Evolutionary conservation across 352 stramenopile species (phyloP).

Genomic region (Phytophthora citricola): DNA sequence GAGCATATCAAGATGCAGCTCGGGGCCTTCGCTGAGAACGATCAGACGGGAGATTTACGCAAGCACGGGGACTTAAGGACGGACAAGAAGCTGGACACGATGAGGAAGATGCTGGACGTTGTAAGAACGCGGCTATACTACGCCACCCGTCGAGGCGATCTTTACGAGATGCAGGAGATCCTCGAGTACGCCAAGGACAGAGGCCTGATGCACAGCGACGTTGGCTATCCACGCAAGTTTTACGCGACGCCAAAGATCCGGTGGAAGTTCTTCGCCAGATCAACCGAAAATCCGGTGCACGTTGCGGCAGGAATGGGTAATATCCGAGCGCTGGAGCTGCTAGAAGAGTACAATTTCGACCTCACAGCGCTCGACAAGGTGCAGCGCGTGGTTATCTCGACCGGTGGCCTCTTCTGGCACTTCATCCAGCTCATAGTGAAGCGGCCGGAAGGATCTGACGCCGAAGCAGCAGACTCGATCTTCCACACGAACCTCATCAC

Average conservation of each 20-base stretch:
- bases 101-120: slow-evolving; percentile 44
- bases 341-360: slow-evolving; percentile 56
- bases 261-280: slow-evolving; percentile 55
- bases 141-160: slow-evolving; percentile 59
- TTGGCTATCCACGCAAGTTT: slow-evolving; percentile 53
- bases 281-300: slow-evolving; percentile 72
- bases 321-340: slow-evolving; percentile 57
- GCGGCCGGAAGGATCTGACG: slow-evolving; percentile 21
- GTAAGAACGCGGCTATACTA: slow-evolving; percentile 70
- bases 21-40: slow-evolving; percentile 70
- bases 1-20: slow-evolving; percentile 87
- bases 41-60: slow-evolving; percentile 64
- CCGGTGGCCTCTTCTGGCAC: slow-evolving; percentile 76
- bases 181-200: slow-evolving; percentile 46
- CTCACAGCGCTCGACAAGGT: slow-evolving; percentile 71
- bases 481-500: slow-evolving; percentile 77
- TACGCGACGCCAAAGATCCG: slow-evolving; percentile 56
- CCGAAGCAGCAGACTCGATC: slow-evolving; percentile 62
- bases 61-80: slow-evolving; percentile 43
- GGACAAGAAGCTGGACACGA: slow-evolving; percentile 41
- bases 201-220: slow-evolving; percentile 35
- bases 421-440: slow-evolving; percentile 62
- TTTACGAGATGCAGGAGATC: slow-evolving; percentile 58
- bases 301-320: slow-evolving; percentile 70
- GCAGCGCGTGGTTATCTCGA: slow-evolving; percentile 63